A percentile compares a stretch with the other conserved stretches of the same genome.
phyloP scores from a whole-genome alignment of 2,329 filamentous ascomycete species.

The Aspergillus calidoustus region DNA sequence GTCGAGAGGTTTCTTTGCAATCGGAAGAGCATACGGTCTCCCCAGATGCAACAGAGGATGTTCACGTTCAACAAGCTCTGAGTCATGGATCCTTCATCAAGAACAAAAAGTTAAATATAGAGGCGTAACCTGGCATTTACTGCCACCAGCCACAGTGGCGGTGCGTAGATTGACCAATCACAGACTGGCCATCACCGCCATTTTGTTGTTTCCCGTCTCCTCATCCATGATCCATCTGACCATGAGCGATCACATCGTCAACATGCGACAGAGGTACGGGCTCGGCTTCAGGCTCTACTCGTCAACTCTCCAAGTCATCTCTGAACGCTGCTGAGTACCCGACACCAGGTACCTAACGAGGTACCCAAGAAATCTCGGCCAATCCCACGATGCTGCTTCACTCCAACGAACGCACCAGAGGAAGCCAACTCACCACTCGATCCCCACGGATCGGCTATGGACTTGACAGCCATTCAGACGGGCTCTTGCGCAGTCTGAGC shows the following conservation, averaged over 20 bases:
- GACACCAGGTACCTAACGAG: conserved; percentile 15
- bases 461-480: conserved; percentile 22
- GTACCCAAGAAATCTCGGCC: conserved; percentile 21
- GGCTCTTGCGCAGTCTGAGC: conserved; percentile 7
- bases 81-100: background rate
- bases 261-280: background rate
- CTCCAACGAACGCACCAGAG: conserved; percentile 11
- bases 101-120: background rate
- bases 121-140: background rate
- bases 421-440: conserved; percentile 20
- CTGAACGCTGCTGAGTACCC: conserved; percentile 8
- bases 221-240: background rate
- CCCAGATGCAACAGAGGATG: background rate
- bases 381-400: conserved; percentile 15
- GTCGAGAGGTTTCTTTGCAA: background rate
- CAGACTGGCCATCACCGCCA: conserved; percentile 34
- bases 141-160: conserved; percentile 39
- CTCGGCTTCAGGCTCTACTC: background rate
- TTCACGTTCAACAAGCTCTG: background rate
- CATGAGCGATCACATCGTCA: background rate
- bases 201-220: conserved; percentile 18
- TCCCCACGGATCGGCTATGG: conserved; percentile 27
- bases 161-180: conserved; percentile 34
- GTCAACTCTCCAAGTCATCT: background rate
- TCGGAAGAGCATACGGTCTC: background rate